Base-by-base conservation (phyloP, 768 basidiomycete species). In the Auriscalpium microsporum region DNA sequence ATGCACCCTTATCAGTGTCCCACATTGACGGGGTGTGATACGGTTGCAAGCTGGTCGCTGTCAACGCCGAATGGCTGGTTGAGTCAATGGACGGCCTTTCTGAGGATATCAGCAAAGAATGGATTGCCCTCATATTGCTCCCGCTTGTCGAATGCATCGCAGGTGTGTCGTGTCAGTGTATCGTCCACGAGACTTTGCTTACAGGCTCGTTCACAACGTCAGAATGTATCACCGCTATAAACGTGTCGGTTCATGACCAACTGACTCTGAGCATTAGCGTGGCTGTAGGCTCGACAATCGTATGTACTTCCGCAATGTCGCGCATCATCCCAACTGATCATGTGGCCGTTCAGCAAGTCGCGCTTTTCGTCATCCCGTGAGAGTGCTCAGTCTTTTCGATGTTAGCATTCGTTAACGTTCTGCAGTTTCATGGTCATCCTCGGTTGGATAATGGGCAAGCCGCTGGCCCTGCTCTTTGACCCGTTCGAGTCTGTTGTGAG, bases 201-300 rank as follows among this genome's bases (percentile, higher is more conserved):
- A 17, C 47, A 47, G 21, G 34, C 17, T 50, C 62, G 45, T 61
- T 59, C 23, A 53, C 10, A 17, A 19, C 33, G 28, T 37, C 68
- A 81, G 94, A 96, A 71, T 92, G 90, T 60, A 81, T 93, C 54
- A 94, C 89, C 7, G 91, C 92, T 10, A 79, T 96, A 58, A 90
- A 85, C 38, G 89, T 90, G n/a, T 91, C 93, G 0, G 86, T 90
- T 50, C 84, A 86, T 69, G 83, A 85, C 63, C 88, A 90, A 66
- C 75, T 94, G 44, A 84, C 87, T 52, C 77, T 94, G 16, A 89
- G 87, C 56, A 79, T 94, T 56, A 87, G 87, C 46, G 87, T 94
- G 17, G 87, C 91, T 16, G 85, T 91, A 42, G 86, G 89, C 23
- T 86, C 86, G 16, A 83, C 84, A 14, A 83, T 87, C 59, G 84